Evolutionary conservation across 2,329 filamentous ascomycete genomes (phyloP).

Genomic region (Alternaria panax): DNA sequence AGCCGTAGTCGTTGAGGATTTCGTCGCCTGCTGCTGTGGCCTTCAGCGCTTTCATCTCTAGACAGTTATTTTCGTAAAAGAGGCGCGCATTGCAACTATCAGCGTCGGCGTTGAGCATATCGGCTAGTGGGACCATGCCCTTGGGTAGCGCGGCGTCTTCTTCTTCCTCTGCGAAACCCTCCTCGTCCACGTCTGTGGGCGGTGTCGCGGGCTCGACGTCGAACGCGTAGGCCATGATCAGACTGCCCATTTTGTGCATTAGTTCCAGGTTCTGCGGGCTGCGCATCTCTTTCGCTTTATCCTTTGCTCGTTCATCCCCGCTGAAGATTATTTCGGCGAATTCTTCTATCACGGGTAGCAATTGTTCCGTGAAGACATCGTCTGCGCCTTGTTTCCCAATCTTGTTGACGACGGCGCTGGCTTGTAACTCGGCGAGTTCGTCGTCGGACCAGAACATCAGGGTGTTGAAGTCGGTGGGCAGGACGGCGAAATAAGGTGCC

Average conservation of each 20-base stretch:
- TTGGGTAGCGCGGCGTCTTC: constrained; percentile 64
- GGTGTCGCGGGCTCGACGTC: constrained; percentile 67
- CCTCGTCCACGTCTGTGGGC: constrained; percentile 64
- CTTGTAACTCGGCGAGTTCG: constrained; percentile 77
- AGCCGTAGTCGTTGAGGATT: constrained; percentile 88
- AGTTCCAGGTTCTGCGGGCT: constrained; percentile 61
- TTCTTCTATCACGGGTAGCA: constrained; percentile 61
- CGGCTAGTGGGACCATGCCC: constrained; percentile 90
- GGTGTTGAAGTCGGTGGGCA: constrained; percentile 77
- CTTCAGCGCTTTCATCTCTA: constrained; percentile 76
- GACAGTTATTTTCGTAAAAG: constrained; percentile 64
- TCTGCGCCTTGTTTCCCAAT: constrained; percentile 79
- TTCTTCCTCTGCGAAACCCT: constrained; percentile 57
- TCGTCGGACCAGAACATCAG: constrained; percentile 85
- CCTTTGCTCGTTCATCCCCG: constrained; percentile 44
- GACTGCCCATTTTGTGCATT: constrained; percentile 83
- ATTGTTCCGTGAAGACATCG: constrained; percentile 66
- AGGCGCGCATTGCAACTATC: constrained; percentile 76
- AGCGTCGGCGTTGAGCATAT: constrained; percentile 88
- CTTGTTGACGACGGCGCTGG: constrained; percentile 76
- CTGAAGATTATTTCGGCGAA: constrained; percentile 51
- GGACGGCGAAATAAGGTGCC: constrained; percentile 78
- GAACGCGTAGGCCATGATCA: constrained; percentile 93
- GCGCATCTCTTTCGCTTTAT: constrained; percentile 49
- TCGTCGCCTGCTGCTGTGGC: constrained; percentile 75